Percentiles rank a stretch among this genome's conserved stretches.
Conservation (phyloP, 208 protist species). For the Jaenimonas drosophilae region DNA sequence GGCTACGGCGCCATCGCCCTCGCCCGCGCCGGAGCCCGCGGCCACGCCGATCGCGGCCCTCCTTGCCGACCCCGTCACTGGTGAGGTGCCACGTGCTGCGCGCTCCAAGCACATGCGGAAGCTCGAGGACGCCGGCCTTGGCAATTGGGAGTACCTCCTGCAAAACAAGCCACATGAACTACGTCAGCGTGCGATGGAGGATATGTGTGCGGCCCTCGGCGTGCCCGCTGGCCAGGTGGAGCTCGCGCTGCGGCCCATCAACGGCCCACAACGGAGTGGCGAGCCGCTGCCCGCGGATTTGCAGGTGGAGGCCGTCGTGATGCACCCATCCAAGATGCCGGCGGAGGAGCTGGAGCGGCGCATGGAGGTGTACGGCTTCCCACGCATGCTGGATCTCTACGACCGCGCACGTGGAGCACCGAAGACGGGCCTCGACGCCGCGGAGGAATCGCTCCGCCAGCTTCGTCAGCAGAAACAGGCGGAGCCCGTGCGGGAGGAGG, state of each 20-base stretch:
- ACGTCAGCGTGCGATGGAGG: slow-evolving; percentile 20
- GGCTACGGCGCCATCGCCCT: background rate
- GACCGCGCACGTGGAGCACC: slow-evolving; percentile 11
- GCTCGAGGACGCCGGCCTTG: background rate
- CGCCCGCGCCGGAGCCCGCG: background rate
- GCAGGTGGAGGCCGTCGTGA: slow-evolving; percentile 22
- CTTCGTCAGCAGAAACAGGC: background rate
- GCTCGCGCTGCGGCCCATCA: slow-evolving; percentile 8
- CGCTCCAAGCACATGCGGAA: too few relatives aligned
- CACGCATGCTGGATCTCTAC: slow-evolving; percentile 20
- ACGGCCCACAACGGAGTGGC: background rate
- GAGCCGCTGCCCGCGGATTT: slow-evolving; percentile 1
- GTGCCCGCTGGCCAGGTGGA: slow-evolving; percentile 24
- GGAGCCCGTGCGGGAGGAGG: background rate
- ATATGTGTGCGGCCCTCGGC: slow-evolving; percentile 29
- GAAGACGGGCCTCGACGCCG: slow-evolving; percentile 29
- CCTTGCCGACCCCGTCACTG: too few relatives aligned
- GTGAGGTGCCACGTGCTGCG: too few relatives aligned
- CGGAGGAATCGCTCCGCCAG: slow-evolving; percentile 9
- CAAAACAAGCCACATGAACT: slow-evolving; percentile 38
- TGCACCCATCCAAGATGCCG: slow-evolving; percentile 20
- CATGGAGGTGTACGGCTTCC: slow-evolving; percentile 29
- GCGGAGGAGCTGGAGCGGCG: slow-evolving; percentile 20
- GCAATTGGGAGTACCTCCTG: slow-evolving; percentile 42
- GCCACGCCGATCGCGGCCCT: too few relatives aligned